These are phyloP conservation scores for Neofusicoccum parvum DNA, from an alignment of 2,329 filamentous ascomycete genomes.

Conservation along the genomic window DNA sequence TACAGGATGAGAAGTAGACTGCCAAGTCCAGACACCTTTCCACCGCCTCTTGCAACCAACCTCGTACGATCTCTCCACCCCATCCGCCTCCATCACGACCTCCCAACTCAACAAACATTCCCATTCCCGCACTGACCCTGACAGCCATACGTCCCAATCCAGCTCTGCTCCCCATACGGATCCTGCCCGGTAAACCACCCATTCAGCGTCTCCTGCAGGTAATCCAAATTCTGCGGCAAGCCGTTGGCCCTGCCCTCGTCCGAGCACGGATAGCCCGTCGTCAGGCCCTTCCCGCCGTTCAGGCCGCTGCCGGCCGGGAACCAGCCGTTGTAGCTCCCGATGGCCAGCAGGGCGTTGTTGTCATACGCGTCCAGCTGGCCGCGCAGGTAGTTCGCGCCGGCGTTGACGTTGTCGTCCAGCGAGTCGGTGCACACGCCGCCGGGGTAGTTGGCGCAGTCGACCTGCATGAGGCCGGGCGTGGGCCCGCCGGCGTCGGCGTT, in stretches of 20 bases:
- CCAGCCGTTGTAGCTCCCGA: constrained; percentile 43
- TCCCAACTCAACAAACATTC: constrained; percentile 23
- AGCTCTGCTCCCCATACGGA: constrained; percentile 33
- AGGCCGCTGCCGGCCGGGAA: constrained; percentile 34
- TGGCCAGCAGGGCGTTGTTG: constrained; percentile 37
- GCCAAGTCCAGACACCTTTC: too few species aligned
- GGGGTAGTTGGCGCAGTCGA: constrained; percentile 40
- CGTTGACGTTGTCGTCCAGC: constrained; percentile 40
- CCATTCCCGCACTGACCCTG: constrained; percentile 25
- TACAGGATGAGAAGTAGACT: too few species aligned
- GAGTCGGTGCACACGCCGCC: constrained; percentile 37
- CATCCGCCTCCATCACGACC: not conserved
- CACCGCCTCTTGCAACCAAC: not conserved
- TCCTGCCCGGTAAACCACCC: constrained; percentile 42
- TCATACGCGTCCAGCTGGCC: constrained; percentile 28
- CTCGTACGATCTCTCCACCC: not conserved
- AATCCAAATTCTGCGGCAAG: constrained; percentile 40
- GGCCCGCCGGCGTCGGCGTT: constrained; percentile 37
- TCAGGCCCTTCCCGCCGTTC: constrained; percentile 36
- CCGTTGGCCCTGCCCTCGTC: constrained; percentile 33
- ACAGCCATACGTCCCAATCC: constrained; percentile 29
- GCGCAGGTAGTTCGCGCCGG: constrained; percentile 36
- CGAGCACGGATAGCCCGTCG: constrained; percentile 31
- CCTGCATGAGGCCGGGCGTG: constrained; percentile 42
- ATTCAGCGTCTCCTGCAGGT: constrained; percentile 41